Evolutionary conservation across 768 basidiomycete genomes (phyloP), one percentile per base, ranked within the genome.

Genomic region (Baorangia bicolor): DNA sequence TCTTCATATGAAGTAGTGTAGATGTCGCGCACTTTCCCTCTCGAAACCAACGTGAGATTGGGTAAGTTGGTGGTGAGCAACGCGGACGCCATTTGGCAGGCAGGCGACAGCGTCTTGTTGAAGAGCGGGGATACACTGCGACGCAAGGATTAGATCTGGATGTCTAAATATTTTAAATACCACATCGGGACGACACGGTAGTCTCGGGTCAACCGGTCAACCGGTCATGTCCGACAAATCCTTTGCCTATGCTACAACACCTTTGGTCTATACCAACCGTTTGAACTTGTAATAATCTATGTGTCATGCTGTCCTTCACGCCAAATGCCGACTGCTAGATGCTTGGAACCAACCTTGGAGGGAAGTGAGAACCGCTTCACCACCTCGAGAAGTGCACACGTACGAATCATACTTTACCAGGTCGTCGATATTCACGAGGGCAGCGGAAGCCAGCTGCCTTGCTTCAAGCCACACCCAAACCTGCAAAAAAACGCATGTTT

Each of bases 21-120:
- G 67, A 99, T 87, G 72, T 98, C 96, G 53, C 97, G 85, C 21
- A 99, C 97, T 81, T 99, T 99, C 55, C 97, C 97, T 69, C 81
- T 85, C 2, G 93, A 94, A 31, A 98, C 55, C 2, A 98, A 75
- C 25, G 75, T 81, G 48, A 97, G 78, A 25, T 69, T 77, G 20
- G 83, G 82, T 5, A 90, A 74, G 64, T 87, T 64, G 5, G 86
- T 83, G 47, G 79, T 71, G 39, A 81, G 79, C 28, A 88, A 69
- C 9, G 82, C 75, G 34, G 60, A 53, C 23, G 65, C 51, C 69
- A 73, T 73, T 43, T 53, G 41, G 31, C 12, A 20, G 21, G 34
- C 13, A 34, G 49, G 47, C 25, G 40, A 33, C 14, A 20, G 25
- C 13, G 40, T 28, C 27, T 28, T 25, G 27, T 42, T 18, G 25